Conservation (phyloP, 2,329 filamentous ascomycete species). For the Amesomyces nigricolor region DNA sequence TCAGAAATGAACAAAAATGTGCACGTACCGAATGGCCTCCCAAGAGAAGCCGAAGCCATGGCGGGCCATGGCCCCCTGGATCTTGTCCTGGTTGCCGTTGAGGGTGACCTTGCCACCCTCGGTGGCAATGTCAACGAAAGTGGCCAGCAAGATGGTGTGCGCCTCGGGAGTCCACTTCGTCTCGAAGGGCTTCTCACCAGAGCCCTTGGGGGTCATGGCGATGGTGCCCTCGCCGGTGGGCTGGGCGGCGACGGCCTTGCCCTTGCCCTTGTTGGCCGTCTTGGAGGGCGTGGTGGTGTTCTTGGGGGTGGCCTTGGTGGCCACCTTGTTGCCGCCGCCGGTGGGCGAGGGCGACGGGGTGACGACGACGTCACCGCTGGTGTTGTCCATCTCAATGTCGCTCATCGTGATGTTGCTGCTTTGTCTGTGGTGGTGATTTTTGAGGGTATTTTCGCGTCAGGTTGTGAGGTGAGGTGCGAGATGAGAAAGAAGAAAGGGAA, state of each 20-base stretch:
- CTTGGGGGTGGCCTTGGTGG: background rate
- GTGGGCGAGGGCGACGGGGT: too few species aligned
- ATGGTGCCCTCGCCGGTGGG: background rate
- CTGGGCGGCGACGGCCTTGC: background rate
- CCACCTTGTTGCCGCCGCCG: too few species aligned
- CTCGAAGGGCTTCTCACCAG: background rate
- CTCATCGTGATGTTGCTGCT: too few species aligned
- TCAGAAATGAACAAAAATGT: background rate
- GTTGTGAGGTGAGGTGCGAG: background rate
- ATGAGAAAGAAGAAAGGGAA: too few species aligned
- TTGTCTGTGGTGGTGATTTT: too few species aligned
- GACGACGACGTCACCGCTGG: too few species aligned
- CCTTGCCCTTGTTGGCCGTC: background rate
- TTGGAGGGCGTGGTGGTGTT: background rate
- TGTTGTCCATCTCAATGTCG: too few species aligned
- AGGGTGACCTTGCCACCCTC: background rate
- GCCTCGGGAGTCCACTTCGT: slow-evolving; percentile 25
- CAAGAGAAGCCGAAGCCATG: slow-evolving; percentile 36
- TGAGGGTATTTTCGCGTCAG: background rate
- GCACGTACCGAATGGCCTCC: slow-evolving; percentile 38
- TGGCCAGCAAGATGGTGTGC: slow-evolving; percentile 23
- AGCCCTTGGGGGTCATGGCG: background rate
- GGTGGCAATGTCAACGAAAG: slow-evolving; percentile 18
- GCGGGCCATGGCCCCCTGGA: slow-evolving; percentile 25
- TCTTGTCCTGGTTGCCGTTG: slow-evolving; percentile 16